phyloP scores from a whole-genome alignment of 2,329 filamentous ascomycete genomes.

The Orbilia oligospora region DNA sequence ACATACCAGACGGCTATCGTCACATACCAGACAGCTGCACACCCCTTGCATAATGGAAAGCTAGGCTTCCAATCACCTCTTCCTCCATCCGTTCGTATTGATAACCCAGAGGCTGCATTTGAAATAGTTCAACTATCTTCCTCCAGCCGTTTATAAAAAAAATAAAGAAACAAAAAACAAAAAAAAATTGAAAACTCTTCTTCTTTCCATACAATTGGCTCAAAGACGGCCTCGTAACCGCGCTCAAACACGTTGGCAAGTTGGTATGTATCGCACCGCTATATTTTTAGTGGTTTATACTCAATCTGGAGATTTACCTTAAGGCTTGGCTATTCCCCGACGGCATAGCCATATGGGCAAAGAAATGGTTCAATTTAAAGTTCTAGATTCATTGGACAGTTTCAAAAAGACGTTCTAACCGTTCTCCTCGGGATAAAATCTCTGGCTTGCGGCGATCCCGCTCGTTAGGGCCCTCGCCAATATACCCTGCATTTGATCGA shows the following conservation, averaged over 20 bases:
- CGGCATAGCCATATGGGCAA: background rate
- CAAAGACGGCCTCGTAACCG: background rate
- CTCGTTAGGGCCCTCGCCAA: background rate
- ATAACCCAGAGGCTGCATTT: background rate
- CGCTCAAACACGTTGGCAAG: background rate
- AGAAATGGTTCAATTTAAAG: no score
- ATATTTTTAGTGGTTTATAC: background rate
- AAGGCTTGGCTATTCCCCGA: background rate
- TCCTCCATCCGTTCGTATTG: background rate
- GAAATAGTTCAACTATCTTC: background rate
- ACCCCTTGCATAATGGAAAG: slow-evolving; percentile 1
- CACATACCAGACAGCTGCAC: slow-evolving; percentile 3
- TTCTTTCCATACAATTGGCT: background rate
- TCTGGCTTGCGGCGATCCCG: background rate
- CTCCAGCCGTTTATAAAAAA: no score
- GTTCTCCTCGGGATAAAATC: background rate
- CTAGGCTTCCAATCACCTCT: background rate
- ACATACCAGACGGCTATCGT: slow-evolving; percentile 3
- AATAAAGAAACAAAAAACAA: no score
- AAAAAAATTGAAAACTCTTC: no score
- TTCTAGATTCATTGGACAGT: slow-evolving; percentile 4
- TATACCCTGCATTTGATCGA: background rate
- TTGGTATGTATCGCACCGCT: background rate
- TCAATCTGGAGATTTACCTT: background rate
- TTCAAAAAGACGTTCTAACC: background rate